Base-by-base conservation (phyloP, 2,329 filamentous ascomycete species). In the Byssothecium circinans region DNA sequence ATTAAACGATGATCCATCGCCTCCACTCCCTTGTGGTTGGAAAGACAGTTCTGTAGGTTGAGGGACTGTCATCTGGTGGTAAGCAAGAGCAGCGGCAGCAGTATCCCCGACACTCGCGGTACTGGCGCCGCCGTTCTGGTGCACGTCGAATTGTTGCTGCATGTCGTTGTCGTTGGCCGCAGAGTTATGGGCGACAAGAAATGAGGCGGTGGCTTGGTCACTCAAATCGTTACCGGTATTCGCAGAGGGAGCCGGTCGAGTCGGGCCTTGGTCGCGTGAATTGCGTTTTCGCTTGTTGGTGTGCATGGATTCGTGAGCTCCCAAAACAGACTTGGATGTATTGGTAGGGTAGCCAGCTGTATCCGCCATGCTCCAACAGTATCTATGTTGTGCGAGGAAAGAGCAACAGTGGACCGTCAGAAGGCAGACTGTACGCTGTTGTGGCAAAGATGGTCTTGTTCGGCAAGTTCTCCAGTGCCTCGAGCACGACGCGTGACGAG, bases 41-140 rank as follows among this genome's bases (percentile, higher is more conserved):
- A 80, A 82, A 18, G 78, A 74, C 10, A 80, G 68, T 52, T 81
- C 79, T 2, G 79, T 81, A 8, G 78, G 74, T 64, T 80, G 78
- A 12, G 79, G 79, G 17, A 81, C 77, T 12, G 76, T 80, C 78
- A 82, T 81, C 48, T 76, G 76, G 50, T 76, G 75, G 60, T 80
- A 81, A 14, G 74, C 72, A 50, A 78, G 68, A 5, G 76, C 76
- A 12, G 83, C 83, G 17, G 81, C 82, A 41, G 83, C 83, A 33
- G 83, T 85, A 39, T 84, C 83, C 55, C 73, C 77, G 11, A 76
- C 75, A 52, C 68, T 76, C 29, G 74, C 72, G 64, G 67, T 76
- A 63, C 74, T 76, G 46, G 75, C 70, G 35, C 78, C 72, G 45
- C 79, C 79, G 54, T 82, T 83, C 52, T 81, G 79, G 39, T 76